phyloP scores from a whole-genome alignment of 1,139 yeast species.

The Yamadazyma mexicana region DNA sequence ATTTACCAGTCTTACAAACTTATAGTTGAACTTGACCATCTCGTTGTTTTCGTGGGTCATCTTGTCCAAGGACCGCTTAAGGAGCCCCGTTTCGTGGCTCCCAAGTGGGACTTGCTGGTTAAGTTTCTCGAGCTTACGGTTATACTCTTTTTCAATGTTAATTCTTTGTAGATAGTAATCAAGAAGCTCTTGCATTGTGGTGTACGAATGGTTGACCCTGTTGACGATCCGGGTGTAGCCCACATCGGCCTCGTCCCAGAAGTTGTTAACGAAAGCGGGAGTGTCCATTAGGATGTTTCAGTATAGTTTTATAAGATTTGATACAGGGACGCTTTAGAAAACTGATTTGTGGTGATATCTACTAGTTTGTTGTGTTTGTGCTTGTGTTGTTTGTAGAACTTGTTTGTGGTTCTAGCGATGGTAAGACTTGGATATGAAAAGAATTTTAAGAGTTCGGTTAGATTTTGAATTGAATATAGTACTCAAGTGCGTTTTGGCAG shows the following conservation, averaged over 20 bases:
- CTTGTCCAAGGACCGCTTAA: conserved; percentile 60
- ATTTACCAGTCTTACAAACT: conserved; percentile 32
- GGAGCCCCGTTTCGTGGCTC: conserved; percentile 56
- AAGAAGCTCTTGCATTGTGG: conserved; percentile 43
- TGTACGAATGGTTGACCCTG: conserved; percentile 32
- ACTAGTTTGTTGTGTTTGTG: background rate
- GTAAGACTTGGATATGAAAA: background rate
- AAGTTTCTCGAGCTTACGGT: conserved; percentile 51
- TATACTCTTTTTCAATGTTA: conserved; percentile 72
- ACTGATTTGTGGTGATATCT: conserved; percentile 1
- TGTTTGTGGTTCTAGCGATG: background rate
- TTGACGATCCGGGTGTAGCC: conserved; percentile 35
- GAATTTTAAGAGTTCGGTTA: background rate
- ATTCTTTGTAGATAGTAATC: conserved; percentile 51
- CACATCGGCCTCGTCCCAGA: conserved; percentile 43
- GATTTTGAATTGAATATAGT: background rate
- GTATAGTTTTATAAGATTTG: too few species aligned
- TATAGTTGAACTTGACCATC: conserved; percentile 33
- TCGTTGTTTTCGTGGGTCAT: conserved; percentile 51
- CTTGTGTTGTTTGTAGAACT: background rate
- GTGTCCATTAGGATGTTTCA: background rate
- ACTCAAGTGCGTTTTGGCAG: conserved; percentile 3
- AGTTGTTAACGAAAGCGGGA: conserved; percentile 37
- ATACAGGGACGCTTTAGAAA: background rate
- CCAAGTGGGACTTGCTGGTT: conserved; percentile 49